phyloP scores from a whole-genome alignment of 2,329 filamentous ascomycete species.

The Purpureocillium takamizusanense region DNA sequence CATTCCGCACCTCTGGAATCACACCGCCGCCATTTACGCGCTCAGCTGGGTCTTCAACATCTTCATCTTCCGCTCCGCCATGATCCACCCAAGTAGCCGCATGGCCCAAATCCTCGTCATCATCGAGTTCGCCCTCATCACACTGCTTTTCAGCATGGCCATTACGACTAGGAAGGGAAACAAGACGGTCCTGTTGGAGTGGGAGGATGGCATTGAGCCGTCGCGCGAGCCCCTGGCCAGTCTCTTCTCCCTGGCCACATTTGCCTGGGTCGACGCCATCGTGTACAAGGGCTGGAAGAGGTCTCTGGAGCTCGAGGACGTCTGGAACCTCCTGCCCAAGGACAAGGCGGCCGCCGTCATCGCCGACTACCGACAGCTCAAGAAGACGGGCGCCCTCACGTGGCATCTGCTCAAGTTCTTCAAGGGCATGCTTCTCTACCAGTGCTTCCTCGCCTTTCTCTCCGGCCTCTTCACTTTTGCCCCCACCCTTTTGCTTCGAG shows the following conservation, averaged over 20 bases:
- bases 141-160: slow-evolving; percentile 66
- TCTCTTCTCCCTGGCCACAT: slow-evolving; percentile 78
- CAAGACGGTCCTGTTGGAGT: slow-evolving; percentile 77
- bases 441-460: slow-evolving; percentile 72
- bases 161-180: slow-evolving; percentile 85
- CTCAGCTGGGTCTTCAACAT: slow-evolving; percentile 71
- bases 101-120: slow-evolving; percentile 57
- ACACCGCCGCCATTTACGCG: slow-evolving; percentile 78
- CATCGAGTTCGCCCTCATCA: slow-evolving; percentile 64
- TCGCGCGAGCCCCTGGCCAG: slow-evolving; percentile 83
- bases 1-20: slow-evolving; percentile 77
- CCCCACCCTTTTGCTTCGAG: slow-evolving; percentile 82
- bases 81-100: slow-evolving; percentile 65
- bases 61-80: slow-evolving; percentile 72
- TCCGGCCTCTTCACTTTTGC: slow-evolving; percentile 81
- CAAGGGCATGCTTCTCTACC: slow-evolving; percentile 62
- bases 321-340: slow-evolving; percentile 84
- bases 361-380: slow-evolving; percentile 73
- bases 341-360: slow-evolving; percentile 82
- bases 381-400: slow-evolving; percentile 70
- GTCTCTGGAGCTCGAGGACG: slow-evolving; percentile 70
- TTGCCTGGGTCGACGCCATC: slow-evolving; percentile 83
- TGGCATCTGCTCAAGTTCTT: slow-evolving; percentile 82
- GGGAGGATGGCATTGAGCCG: slow-evolving; percentile 80
- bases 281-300: slow-evolving; percentile 84